Conservation (phyloP, 2,329 filamentous ascomycete species). For the Talaromyces piceae region DNA sequence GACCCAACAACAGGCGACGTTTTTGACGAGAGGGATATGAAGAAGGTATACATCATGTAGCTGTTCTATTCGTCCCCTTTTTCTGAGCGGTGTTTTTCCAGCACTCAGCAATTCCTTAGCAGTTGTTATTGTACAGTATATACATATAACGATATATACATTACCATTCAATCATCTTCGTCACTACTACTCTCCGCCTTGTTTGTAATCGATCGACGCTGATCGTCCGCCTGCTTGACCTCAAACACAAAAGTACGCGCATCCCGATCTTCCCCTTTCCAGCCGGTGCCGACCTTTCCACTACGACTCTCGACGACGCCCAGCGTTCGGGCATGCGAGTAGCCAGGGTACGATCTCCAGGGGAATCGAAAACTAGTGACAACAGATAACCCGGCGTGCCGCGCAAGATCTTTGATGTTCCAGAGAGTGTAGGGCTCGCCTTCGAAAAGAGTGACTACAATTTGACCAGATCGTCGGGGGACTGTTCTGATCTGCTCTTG, state of each 20-base stretch:
- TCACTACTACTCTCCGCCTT: background rate
- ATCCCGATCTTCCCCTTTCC: slow-evolving; percentile 42
- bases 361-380: slow-evolving; percentile 43
- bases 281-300: slow-evolving; percentile 28
- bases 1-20: slow-evolving; percentile 71
- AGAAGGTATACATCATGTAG: slow-evolving; percentile 87
- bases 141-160: background rate
- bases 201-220: background rate
- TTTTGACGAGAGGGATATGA: slow-evolving; percentile 55
- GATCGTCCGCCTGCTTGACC: slow-evolving; percentile 24
- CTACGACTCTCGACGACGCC: slow-evolving; percentile 36
- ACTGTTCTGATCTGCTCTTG: slow-evolving; percentile 14
- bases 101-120: background rate
- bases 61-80: background rate
- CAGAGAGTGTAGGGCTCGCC: slow-evolving; percentile 90
- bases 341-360: slow-evolving; percentile 40
- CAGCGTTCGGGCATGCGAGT: slow-evolving; percentile 41
- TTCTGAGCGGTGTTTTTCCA: background rate
- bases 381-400: slow-evolving; percentile 52
- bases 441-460: slow-evolving; percentile 86
- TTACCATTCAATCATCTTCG: background rate
- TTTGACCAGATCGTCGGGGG: slow-evolving; percentile 37
- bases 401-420: slow-evolving; percentile 82
- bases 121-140: background rate
- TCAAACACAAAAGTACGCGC: slow-evolving; percentile 42